A percentile compares a stretch with the other conserved stretches of the same genome.
These are phyloP conservation scores for Pythium plurisporium DNA, from an alignment of 352 stramenopile species.

Conservation along the genomic window DNA sequence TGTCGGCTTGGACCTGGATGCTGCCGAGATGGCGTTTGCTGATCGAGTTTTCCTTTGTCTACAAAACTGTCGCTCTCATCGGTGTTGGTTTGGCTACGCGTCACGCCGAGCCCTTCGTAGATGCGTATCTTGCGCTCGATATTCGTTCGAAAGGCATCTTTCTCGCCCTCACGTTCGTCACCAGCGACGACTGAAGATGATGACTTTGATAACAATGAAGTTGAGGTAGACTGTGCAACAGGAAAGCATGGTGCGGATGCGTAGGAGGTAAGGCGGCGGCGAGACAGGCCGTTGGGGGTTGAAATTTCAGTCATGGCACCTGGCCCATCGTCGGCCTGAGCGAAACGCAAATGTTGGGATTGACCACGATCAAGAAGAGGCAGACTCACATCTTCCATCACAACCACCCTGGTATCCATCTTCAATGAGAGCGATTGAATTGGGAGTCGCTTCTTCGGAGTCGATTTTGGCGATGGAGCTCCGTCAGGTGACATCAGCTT, in stretches of 20 bases:
- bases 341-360: neutral
- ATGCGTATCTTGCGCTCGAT: constrained; percentile 59
- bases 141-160: constrained; percentile 22
- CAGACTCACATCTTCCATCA: constrained; percentile 36
- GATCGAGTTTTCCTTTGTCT: no score
- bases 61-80: no score
- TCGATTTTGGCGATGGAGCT: constrained; percentile 33
- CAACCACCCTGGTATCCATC: constrained; percentile 34
- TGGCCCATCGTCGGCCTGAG: no score
- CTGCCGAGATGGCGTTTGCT: neutral
- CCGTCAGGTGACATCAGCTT: neutral
- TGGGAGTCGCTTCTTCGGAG: constrained; percentile 22
- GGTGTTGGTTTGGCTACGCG: no score
- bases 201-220: no score
- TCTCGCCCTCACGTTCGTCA: neutral
- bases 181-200: neutral
- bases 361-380: constrained; percentile 21
- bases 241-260: neutral
- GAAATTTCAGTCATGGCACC: no score
- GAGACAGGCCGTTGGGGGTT: no score
- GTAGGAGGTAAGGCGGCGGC: neutral
- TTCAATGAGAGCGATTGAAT: constrained; percentile 4
- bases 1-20: neutral
- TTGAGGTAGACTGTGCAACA: neutral
- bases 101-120: constrained; percentile 30